Percentiles rank a stretch among this genome's conserved stretches.
Conservation (phyloP, 139 green algal genomes). For the Picocystis salinarum region DNA sequence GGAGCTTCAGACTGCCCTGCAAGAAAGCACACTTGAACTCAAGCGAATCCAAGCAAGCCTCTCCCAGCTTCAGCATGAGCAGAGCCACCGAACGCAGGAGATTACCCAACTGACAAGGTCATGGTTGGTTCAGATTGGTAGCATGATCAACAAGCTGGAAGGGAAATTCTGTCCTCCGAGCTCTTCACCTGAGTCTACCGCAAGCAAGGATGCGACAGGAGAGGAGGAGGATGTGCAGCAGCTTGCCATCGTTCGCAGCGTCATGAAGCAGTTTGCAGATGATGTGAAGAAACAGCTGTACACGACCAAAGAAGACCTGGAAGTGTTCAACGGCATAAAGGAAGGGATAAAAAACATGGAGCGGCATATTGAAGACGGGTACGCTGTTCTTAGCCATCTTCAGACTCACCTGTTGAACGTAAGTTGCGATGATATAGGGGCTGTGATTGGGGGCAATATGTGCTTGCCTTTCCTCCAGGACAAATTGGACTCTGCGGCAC, state of each 20-base stretch:
- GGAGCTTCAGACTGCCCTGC: constrained; percentile 65
- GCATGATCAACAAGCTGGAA: constrained; percentile 31
- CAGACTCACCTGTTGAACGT: constrained; percentile 52
- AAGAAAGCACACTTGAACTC: constrained; percentile 45
- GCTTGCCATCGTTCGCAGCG: constrained; percentile 10
- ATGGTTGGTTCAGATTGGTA: constrained; percentile 3
- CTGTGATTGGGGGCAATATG: neutral
- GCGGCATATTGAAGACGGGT: constrained; percentile 35
- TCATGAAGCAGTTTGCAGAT: constrained; percentile 33
- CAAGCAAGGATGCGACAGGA: neutral
- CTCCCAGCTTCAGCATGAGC: constrained; percentile 44
- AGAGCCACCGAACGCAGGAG: constrained; percentile 43
- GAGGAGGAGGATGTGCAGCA: constrained; percentile 6
- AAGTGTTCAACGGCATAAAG: constrained; percentile 46
- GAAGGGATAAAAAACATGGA: constrained; percentile 27
- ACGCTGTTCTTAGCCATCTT: constrained; percentile 52
- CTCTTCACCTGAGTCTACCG: neutral
- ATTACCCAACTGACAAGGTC: constrained; percentile 55
- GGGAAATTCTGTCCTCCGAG: constrained; percentile 1
- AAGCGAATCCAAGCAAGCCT: constrained; percentile 55
- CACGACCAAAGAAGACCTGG: constrained; percentile 39
- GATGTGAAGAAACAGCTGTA: constrained; percentile 72
- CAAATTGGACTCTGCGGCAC: constrained; percentile 32
- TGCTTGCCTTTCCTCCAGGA: constrained; percentile 16
- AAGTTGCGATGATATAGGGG: constrained; percentile 45